Evolutionary conservation across 2,329 filamentous ascomycete species (phyloP).

Genomic region (Claviceps humidiphila): DNA sequence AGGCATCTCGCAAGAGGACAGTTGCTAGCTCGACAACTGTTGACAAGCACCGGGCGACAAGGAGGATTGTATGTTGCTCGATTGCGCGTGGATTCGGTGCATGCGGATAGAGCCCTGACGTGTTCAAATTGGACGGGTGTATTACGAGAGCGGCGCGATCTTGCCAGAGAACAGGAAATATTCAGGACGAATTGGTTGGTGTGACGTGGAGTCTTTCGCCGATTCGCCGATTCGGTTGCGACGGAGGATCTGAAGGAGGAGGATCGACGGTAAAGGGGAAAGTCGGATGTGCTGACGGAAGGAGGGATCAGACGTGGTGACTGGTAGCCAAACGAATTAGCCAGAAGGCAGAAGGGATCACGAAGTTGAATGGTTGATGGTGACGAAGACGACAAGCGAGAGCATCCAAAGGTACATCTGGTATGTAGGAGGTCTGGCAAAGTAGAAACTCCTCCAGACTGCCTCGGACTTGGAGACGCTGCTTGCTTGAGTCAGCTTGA

Average conservation of each 20-base stretch:
- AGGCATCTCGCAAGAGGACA: slow-evolving; percentile 9
- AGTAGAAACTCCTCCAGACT: not conserved
- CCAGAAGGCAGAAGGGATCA: not conserved
- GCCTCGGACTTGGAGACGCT: too few relatives aligned
- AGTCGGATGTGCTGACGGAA: not conserved
- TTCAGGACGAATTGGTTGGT: not conserved
- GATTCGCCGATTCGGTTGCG: not conserved
- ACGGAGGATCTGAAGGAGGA: not conserved
- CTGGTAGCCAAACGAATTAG: not conserved
- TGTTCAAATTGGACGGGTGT: not conserved
- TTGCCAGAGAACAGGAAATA: not conserved
- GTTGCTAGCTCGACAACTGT: not conserved
- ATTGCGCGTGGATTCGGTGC: not conserved
- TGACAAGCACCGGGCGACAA: not conserved
- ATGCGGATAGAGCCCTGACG: not conserved
- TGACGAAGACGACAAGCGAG: not conserved
- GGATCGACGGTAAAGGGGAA: not conserved
- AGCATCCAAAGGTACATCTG: not conserved
- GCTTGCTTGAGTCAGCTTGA: too few relatives aligned
- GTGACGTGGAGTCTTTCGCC: not conserved
- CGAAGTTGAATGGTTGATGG: not conserved
- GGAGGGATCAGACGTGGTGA: not conserved
- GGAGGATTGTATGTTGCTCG: not conserved
- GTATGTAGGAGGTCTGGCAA: not conserved
- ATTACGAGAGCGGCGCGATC: not conserved